These are phyloP conservation scores for Tephrocybe sp. DNA, from an alignment of 768 basidiomycete genomes.

Conservation along the genomic window DNA sequence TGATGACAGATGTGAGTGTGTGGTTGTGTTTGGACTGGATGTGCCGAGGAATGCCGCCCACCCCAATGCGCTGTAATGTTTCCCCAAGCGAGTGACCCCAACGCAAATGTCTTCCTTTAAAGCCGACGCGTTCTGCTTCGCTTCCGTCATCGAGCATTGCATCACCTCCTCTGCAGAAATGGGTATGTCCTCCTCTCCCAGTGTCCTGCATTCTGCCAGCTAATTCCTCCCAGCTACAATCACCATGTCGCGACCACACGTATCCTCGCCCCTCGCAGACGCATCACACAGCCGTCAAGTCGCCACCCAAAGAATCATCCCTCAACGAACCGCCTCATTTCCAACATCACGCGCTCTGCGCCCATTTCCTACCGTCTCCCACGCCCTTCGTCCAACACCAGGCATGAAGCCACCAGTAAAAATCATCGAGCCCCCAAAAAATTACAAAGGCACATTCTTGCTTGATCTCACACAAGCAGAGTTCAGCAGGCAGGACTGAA, in stretches of 20 bases:
- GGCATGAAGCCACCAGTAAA: constrained; percentile 55
- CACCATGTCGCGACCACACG: constrained; percentile 47
- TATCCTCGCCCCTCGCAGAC: constrained; percentile 64
- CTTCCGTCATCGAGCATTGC: constrained; percentile 6
- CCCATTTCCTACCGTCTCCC: constrained; percentile 68
- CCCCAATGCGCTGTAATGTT: constrained; percentile 17
- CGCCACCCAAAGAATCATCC: constrained; percentile 29
- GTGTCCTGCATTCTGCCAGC: not conserved
- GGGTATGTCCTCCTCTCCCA: constrained; percentile 29
- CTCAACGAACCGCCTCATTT: constrained; percentile 53
- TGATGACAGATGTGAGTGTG: not conserved
- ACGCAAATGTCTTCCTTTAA: constrained; percentile 22
- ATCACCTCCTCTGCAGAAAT: constrained; percentile 24
- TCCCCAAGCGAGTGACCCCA: constrained; percentile 22
- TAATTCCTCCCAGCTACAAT: constrained; percentile 34
- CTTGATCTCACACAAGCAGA: constrained; percentile 84
- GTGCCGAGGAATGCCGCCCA: constrained; percentile 17
- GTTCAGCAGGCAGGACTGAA: constrained; percentile 60
- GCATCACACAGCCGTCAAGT: constrained; percentile 28
- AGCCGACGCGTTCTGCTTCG: constrained; percentile 12
- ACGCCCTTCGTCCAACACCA: constrained; percentile 32
- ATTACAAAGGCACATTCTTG: constrained; percentile 66
- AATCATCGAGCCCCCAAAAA: constrained; percentile 76
- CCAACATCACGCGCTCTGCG: constrained; percentile 72
- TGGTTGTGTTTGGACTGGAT: constrained; percentile 9